Evolutionary conservation across 345 rosid species (phyloP).

Genomic region (Camelina hispida): DNA sequence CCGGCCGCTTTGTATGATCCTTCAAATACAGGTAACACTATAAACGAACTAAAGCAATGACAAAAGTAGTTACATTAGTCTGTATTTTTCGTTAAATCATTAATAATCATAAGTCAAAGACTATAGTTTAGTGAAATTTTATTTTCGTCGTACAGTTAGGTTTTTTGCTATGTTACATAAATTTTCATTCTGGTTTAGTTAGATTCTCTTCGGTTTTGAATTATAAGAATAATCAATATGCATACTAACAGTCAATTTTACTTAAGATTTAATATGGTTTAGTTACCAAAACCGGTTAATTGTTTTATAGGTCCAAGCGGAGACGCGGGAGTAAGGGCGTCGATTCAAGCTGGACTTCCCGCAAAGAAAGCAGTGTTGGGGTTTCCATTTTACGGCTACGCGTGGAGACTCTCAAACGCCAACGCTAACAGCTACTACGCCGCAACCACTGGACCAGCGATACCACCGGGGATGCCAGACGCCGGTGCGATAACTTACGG

Average conservation of each 20-base stretch:
- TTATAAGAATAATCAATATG: no score
- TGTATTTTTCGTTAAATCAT: neutral
- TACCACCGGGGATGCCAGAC: constrained; percentile 30
- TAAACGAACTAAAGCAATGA: neutral
- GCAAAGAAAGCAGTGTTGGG: constrained; percentile 58
- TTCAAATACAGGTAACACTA: constrained; percentile 22
- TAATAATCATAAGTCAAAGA: no score
- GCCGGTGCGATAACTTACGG: constrained; percentile 42
- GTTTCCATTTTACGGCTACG: constrained; percentile 61
- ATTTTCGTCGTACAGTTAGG: no score
- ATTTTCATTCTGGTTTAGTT: no score
- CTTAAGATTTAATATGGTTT: no score
- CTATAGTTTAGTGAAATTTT: no score
- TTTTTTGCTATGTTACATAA: neutral
- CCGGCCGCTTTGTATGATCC: constrained; percentile 65
- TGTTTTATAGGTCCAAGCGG: constrained; percentile 49
- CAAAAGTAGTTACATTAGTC: neutral
- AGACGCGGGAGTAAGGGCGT: constrained; percentile 54
- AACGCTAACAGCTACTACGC: constrained; percentile 54
- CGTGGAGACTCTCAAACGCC: constrained; percentile 59
- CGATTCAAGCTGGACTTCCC: constrained; percentile 57
- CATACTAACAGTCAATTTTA: no score
- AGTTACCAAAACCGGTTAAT: neutral
- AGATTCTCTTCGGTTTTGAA: neutral
- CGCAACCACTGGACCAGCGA: constrained; percentile 45